Percentiles rank a stretch among this genome's conserved stretches.
Evolutionary conservation across 208 protist genomes (phyloP).

Genomic region (Trypanosoma conorhini): DNA sequence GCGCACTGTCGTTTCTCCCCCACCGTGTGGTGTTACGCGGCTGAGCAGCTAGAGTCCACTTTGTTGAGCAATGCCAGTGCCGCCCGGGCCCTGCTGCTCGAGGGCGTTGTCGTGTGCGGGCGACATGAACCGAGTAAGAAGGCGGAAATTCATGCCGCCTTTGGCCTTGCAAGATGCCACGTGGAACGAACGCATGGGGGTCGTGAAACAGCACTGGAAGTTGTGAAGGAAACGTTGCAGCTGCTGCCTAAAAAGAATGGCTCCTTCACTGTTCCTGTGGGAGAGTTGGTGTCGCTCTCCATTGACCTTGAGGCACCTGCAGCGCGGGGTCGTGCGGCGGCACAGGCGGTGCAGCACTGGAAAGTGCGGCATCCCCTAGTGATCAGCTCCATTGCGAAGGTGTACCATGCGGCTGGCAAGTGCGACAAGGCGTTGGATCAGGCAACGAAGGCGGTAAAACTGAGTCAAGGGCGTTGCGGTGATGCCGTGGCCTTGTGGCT

Average conservation of each 20-base stretch:
- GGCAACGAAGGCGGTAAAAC: conserved; percentile 60
- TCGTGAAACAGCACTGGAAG: conserved; percentile 53
- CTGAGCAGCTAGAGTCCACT: conserved; percentile 52
- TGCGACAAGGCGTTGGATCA: conserved; percentile 61
- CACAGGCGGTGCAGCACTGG: conserved; percentile 71
- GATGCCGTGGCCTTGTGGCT: conserved; percentile 75
- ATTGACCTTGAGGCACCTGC: conserved; percentile 65
- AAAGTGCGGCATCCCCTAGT: conserved; percentile 74
- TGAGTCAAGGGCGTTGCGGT: conserved; percentile 38
- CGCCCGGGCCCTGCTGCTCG: conserved; percentile 28
- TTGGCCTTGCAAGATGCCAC: conserved; percentile 45
- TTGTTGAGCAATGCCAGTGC: conserved; percentile 30
- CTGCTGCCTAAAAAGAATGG: conserved; percentile 72
- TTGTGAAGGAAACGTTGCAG: conserved; percentile 61
- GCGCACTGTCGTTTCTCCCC: conserved; percentile 50
- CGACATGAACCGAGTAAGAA: conserved; percentile 5
- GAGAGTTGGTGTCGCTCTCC: conserved; percentile 58
- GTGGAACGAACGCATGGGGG: conserved; percentile 42
- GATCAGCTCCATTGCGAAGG: conserved; percentile 56
- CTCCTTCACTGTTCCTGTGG: conserved; percentile 41
- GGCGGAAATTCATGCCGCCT: conserved; percentile 25
- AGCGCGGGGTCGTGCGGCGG: conserved; percentile 54
- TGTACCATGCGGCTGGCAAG: conserved; percentile 68
- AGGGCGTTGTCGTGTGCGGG: conserved; percentile 21
- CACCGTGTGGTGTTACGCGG: conserved; percentile 70